Conservation (phyloP, 768 basidiomycete genomes). For the Fomitopsis pulvina region DNA sequence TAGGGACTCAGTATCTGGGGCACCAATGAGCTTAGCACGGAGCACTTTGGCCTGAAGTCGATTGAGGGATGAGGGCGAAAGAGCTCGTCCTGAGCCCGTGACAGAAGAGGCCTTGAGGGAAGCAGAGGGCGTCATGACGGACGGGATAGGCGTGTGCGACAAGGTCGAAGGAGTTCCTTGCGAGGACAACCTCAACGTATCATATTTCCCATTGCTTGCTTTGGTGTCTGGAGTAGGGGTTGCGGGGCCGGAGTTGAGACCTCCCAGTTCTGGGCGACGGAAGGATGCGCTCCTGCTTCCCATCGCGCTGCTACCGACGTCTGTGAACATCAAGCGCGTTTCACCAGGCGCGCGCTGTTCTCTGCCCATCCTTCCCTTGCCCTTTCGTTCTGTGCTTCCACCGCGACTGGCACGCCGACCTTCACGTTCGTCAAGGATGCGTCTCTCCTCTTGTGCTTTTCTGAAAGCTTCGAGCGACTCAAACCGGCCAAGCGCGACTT, state of each 20-base stretch:
- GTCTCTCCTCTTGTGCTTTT: constrained; percentile 82
- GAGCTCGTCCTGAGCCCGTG: constrained; percentile 28
- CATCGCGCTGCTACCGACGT: constrained; percentile 46
- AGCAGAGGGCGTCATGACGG: constrained; percentile 73
- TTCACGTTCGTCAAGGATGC: constrained; percentile 78
- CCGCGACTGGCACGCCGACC: constrained; percentile 38
- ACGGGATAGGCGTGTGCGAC: constrained; percentile 80
- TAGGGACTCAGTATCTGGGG: constrained; percentile 67
- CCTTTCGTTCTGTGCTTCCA: constrained; percentile 28
- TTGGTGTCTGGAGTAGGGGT: constrained; percentile 41
- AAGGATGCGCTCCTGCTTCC: constrained; percentile 87
- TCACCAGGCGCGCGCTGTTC: constrained; percentile 26
- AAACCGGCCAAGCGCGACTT: constrained; percentile 86
- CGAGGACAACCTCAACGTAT: constrained; percentile 56
- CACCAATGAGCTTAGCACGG: constrained; percentile 81
- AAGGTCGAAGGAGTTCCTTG: constrained; percentile 52
- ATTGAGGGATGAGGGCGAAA: constrained; percentile 81
- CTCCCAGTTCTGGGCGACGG: constrained; percentile 62
- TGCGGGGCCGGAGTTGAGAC: constrained; percentile 38
- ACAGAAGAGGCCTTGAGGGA: constrained; percentile 22
- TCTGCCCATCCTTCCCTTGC: constrained; percentile 22
- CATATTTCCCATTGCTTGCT: constrained; percentile 24
- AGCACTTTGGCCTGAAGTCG: constrained; percentile 90
- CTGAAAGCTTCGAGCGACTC: constrained; percentile 80
- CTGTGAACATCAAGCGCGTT: constrained; percentile 63